These are phyloP conservation scores for Apophysomyces variabilis DNA, from an alignment of 371 early-diverging fungal genomes.

Conservation along the genomic window DNA sequence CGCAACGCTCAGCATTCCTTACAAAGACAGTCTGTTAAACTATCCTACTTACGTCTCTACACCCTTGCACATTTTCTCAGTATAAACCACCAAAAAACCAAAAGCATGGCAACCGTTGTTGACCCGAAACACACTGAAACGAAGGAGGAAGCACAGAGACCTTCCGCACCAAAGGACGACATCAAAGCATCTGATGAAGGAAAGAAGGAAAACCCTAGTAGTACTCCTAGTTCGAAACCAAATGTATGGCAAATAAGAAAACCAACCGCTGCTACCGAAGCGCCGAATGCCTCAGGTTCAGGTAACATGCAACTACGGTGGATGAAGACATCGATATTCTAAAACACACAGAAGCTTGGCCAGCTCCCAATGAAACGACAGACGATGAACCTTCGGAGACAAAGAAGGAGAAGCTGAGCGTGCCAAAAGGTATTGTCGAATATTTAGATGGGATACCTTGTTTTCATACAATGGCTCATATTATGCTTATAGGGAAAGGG, in stretches of 20 bases:
- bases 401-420: constrained; percentile 34
- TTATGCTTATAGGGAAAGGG: constrained; percentile 25
- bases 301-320: neutral
- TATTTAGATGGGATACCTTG: constrained; percentile 22
- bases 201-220: neutral
- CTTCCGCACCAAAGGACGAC: neutral
- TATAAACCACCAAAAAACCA: neutral
- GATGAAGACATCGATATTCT: neutral
- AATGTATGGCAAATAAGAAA: constrained; percentile 57
- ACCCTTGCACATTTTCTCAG: neutral
- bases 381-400: constrained; percentile 18
- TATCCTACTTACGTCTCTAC: neutral
- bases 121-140: constrained; percentile 5
- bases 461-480: constrained; percentile 32
- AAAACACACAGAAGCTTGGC: constrained; percentile 18
- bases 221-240: constrained; percentile 6
- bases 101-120: neutral
- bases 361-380: constrained; percentile 16
- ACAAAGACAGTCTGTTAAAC: neutral
- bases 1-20: constrained; percentile 1
- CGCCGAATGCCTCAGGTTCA: constrained; percentile 12
- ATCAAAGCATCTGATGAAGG: neutral
- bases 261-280: constrained; percentile 17
- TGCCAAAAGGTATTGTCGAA: constrained; percentile 13
- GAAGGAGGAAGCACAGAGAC: constrained; percentile 1